phyloP scores from a whole-genome alignment of 2,329 filamentous ascomycete genomes.

The Emericellopsis cladophorae region DNA sequence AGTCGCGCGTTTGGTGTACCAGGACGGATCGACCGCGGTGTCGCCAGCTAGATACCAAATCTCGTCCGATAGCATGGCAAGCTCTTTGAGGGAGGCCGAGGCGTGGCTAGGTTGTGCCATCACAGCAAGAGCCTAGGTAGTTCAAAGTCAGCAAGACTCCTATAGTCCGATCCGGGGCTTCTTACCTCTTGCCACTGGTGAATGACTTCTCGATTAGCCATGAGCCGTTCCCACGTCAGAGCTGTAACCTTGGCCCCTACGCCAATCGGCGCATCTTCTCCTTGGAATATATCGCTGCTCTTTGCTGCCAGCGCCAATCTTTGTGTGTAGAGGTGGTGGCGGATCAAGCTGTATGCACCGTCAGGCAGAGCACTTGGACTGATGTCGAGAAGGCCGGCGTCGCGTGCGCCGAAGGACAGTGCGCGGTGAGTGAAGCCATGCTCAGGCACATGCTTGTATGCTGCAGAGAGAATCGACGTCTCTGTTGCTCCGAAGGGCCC shows the following conservation, averaged over 20 bases:
- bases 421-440: slow-evolving; percentile 71
- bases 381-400: slow-evolving; percentile 77
- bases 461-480: slow-evolving; percentile 66
- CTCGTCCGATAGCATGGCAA: slow-evolving; percentile 77
- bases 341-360: slow-evolving; percentile 70
- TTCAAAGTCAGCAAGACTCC: not conserved
- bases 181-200: slow-evolving; percentile 77
- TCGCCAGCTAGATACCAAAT: slow-evolving; percentile 85
- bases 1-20: slow-evolving; percentile 60
- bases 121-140: slow-evolving; percentile 63
- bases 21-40: slow-evolving; percentile 65
- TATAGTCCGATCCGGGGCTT: slow-evolving; percentile 3
- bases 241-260: slow-evolving; percentile 54
- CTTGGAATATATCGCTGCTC: slow-evolving; percentile 23
- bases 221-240: slow-evolving; percentile 64
- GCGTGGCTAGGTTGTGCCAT: slow-evolving; percentile 80
- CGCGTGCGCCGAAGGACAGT: slow-evolving; percentile 65
- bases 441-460: slow-evolving; percentile 63
- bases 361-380: slow-evolving; percentile 71
- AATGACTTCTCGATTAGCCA: slow-evolving; percentile 61
- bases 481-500: slow-evolving; percentile 56
- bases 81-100: slow-evolving; percentile 62
- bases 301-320: slow-evolving; percentile 43
- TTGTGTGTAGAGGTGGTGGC: slow-evolving; percentile 60
- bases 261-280: slow-evolving; percentile 22